Conservation (phyloP, 768 basidiomycete species). For the Serendipita indica region DNA sequence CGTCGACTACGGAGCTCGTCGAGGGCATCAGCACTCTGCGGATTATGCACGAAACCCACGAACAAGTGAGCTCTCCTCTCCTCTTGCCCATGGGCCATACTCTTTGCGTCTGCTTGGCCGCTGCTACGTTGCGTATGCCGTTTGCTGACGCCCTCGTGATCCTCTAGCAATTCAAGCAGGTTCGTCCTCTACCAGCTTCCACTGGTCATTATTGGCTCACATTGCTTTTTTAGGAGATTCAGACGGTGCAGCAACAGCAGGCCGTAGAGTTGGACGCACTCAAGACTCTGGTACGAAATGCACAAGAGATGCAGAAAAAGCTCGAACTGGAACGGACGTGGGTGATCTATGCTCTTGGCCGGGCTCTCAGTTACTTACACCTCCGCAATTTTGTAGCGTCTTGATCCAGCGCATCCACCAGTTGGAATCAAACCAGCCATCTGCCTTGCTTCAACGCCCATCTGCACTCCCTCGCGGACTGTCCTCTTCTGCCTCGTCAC, state of each 20-base stretch:
- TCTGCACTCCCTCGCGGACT: not conserved
- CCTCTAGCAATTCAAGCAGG: conserved; percentile 1
- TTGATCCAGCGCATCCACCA: not conserved
- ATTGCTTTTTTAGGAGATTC: not conserved
- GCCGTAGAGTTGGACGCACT: not conserved
- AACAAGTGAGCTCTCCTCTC: not conserved
- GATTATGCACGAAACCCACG: not conserved
- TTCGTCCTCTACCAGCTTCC: not conserved
- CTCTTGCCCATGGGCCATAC: not conserved
- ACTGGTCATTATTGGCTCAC: not conserved
- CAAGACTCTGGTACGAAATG: not conserved
- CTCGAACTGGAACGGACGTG: not conserved
- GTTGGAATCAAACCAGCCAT: not conserved
- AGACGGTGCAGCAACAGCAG: not conserved
- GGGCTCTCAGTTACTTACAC: not conserved
- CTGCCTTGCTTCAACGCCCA: not conserved
- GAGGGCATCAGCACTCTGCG: not conserved
- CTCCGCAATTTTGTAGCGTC: not conserved
- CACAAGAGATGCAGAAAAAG: not conserved
- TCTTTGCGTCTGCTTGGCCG: not conserved
- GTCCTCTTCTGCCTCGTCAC: not conserved
- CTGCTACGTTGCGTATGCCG: not conserved
- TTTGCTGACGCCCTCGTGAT: not conserved
- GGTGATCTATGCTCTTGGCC: not conserved
- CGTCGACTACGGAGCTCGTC: not conserved